Evolutionary conservation across 352 stramenopile genomes (phyloP).

Genomic region (Globisporangium middletonii): DNA sequence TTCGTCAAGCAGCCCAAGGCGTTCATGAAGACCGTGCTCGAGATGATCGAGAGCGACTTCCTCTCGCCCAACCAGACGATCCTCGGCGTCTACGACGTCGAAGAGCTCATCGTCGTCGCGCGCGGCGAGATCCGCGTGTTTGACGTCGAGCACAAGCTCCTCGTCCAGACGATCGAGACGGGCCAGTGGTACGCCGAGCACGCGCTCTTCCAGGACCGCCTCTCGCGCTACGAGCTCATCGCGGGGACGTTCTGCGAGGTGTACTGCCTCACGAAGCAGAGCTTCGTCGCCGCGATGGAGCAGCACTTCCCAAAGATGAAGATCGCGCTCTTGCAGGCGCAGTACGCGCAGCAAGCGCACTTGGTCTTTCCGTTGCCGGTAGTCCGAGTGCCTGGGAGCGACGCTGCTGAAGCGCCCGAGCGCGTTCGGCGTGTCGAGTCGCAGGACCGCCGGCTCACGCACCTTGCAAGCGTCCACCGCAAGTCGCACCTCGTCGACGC

Average conservation of each 20-base stretch:
- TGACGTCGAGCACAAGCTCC: conserved; percentile 7
- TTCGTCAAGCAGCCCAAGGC: conserved; percentile 13
- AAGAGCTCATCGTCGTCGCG: conserved; percentile 16
- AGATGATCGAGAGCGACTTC: conserved; percentile 17
- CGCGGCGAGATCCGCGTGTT: conserved; percentile 17
- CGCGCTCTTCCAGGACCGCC: conserved; percentile 17
- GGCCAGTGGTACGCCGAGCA: conserved; percentile 17
- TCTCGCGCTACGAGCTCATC: conserved; percentile 14
- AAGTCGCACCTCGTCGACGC: conserved; percentile 7
- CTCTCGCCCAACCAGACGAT: conserved; percentile 16
- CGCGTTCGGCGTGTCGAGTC: conserved; percentile 1
- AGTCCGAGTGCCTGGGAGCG: not conserved
- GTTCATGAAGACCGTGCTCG: conserved; percentile 16
- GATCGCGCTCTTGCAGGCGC: conserved; percentile 7
- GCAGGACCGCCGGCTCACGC: conserved; percentile 5
- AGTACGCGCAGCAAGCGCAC: conserved; percentile 1
- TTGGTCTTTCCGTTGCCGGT: not conserved
- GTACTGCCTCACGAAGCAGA: conserved; percentile 16
- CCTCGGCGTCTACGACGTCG: conserved; percentile 8
- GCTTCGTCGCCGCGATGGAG: conserved; percentile 10
- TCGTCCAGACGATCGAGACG: conserved; percentile 10
- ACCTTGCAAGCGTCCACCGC: conserved; percentile 13
- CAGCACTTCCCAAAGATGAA: conserved; percentile 9
- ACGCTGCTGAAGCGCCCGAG: too few relatives aligned
- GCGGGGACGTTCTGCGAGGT: conserved; percentile 21